Evolutionary conservation across 345 rosid genomes (phyloP).

Genomic region (Brassica nigra): DNA sequence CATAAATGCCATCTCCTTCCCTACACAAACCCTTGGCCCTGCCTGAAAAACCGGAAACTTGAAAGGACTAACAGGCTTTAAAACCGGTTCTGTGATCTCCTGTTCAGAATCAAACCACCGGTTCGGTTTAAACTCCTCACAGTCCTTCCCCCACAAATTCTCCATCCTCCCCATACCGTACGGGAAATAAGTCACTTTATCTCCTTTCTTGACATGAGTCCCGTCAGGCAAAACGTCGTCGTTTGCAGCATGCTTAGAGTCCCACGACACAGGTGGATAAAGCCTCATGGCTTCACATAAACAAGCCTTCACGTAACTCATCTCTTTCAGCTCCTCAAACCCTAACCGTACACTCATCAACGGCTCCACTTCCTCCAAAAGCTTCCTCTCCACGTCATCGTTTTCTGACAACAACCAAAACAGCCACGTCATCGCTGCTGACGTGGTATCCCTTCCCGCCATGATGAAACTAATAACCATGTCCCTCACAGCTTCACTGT

Average conservation of each 20-base stretch:
- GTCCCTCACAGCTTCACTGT: conserved; percentile 56
- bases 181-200: conserved; percentile 55
- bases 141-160: conserved; percentile 63
- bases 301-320: conserved; percentile 56
- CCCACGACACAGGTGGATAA: conserved; percentile 72
- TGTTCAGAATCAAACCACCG: conserved; percentile 52
- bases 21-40: conserved; percentile 67
- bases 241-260: conserved; percentile 57
- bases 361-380: conserved; percentile 52
- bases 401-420: conserved; percentile 59
- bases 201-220: conserved; percentile 49
- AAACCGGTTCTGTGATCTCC: conserved; percentile 8
- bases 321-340: conserved; percentile 46
- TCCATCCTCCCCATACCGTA: conserved; percentile 82
- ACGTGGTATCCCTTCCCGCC: conserved; percentile 73
- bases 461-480: conserved; percentile 67
- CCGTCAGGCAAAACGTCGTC: conserved; percentile 69
- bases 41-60: conserved; percentile 66
- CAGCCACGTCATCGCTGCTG: conserved; percentile 69
- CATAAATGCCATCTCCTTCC: conserved; percentile 71
- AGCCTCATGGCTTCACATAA: conserved; percentile 68
- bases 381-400: conserved; percentile 30
- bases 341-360: conserved; percentile 31
- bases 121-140: conserved; percentile 61
- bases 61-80: conserved; percentile 48